Conservation (phyloP, 2,329 filamentous ascomycete genomes). For the Didymella segeticola region DNA sequence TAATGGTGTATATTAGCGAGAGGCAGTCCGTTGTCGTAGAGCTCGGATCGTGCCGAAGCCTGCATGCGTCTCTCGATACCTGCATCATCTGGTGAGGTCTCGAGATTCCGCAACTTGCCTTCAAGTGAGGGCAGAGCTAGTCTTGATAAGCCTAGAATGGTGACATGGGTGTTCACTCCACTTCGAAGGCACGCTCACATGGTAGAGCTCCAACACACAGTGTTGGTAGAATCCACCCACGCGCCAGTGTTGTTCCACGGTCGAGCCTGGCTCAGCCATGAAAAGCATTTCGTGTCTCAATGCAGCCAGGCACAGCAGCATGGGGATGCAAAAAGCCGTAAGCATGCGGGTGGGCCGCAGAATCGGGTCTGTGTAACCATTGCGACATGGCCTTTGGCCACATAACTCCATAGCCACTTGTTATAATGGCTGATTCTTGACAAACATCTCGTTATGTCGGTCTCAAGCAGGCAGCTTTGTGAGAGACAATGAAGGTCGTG, state of each 20-base stretch:
- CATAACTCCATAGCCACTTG: conserved; percentile 6
- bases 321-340: conserved; percentile 14
- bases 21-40: conserved; percentile 5
- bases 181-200: conserved; percentile 10
- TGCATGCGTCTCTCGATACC: conserved; percentile 12
- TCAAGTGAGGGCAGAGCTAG: conserved; percentile 15
- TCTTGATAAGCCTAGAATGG: conserved; percentile 17
- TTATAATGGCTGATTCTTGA: conserved; percentile 6
- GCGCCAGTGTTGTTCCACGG: conserved; percentile 7
- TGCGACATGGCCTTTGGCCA: conserved; percentile 6
- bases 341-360: conserved; percentile 22
- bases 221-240: conserved; percentile 4
- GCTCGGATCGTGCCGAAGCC: conserved; percentile 11
- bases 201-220: conserved; percentile 2
- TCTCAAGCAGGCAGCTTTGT: not conserved
- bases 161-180: conserved; percentile 8
- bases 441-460: not conserved
- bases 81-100: conserved; percentile 16
- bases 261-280: conserved; percentile 12
- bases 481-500: conserved; percentile 6
- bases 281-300: conserved; percentile 15
- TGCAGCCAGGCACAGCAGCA: conserved; percentile 15
- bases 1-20: not conserved
- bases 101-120: conserved; percentile 6
- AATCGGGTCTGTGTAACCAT: conserved; percentile 23